Percentiles rank a stretch among this genome's conserved stretches.
These are phyloP conservation scores for Knoxia roxburghii DNA, from an alignment of 257 asterid genomes.

Conservation along the genomic window DNA sequence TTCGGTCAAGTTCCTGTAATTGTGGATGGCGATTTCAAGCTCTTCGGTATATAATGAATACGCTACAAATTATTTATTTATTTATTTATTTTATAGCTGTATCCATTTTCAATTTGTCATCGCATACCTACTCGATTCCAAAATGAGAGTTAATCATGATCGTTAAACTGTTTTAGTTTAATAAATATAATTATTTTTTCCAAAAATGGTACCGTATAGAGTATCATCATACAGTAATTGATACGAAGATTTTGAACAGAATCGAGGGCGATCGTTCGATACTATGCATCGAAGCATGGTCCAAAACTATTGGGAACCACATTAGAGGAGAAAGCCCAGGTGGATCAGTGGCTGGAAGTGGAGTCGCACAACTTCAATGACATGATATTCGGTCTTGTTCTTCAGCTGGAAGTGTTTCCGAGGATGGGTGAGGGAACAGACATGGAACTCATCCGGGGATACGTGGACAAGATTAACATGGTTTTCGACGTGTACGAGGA, in stretches of 20 bases:
- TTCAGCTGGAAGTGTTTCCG: conserved; percentile 60
- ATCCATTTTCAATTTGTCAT: too few species aligned
- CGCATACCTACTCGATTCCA: too few species aligned
- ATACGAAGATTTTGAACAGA: too few species aligned
- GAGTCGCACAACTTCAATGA: conserved; percentile 79
- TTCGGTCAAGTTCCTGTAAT: conserved; percentile 86
- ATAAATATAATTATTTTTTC: too few species aligned
- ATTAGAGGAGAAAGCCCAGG: conserved; percentile 66
- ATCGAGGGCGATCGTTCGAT: conserved; percentile 79
- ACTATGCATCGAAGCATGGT: conserved; percentile 65
- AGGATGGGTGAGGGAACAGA: conserved; percentile 41
- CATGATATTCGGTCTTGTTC: conserved; percentile 49
- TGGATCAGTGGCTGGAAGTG: conserved; percentile 89
- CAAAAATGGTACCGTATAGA: too few species aligned
- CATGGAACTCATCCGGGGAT: conserved; percentile 33
- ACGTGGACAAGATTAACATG: conserved; percentile 49
- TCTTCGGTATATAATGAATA: conserved; percentile 65
- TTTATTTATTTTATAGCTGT: too few species aligned
- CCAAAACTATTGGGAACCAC: conserved; percentile 56
- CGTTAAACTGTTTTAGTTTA: too few species aligned
- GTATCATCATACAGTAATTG: too few species aligned
- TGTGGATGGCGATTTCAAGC: conserved; percentile 75
- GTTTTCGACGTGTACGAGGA: conserved; percentile 81
- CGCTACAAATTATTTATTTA: too few species aligned
- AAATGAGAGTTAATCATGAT: too few species aligned